A percentile compares a stretch with the other conserved stretches of the same genome.
phyloP scores from a whole-genome alignment of 2,329 filamentous ascomycete genomes.

The Calonectria pauciramosa region DNA sequence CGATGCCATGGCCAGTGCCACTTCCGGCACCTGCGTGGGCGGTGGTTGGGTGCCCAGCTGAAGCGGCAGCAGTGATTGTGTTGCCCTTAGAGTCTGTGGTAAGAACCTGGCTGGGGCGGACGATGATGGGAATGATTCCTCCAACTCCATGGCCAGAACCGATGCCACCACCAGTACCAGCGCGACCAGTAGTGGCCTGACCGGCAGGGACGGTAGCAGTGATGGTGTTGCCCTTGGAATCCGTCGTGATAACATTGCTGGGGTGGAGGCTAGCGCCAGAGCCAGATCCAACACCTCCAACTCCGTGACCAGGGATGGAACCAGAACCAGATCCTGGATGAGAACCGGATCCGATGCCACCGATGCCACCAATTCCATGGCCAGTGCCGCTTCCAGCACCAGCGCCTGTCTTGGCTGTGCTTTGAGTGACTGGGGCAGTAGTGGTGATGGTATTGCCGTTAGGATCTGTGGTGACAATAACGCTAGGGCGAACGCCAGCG shows the following conservation, averaged over 20 bases:
- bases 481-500: neutral
- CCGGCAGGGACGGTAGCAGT: neutral
- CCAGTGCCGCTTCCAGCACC: neutral
- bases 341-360: neutral
- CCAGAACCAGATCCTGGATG: neutral
- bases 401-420: neutral
- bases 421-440: neutral
- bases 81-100: neutral
- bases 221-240: neutral
- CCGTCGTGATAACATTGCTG: neutral
- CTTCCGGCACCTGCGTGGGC: neutral
- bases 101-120: neutral
- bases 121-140: neutral
- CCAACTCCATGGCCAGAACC: neutral
- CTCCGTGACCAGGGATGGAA: too few relatives aligned
- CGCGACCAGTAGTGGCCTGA: neutral
- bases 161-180: neutral
- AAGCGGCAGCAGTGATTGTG: neutral
- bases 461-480: neutral
- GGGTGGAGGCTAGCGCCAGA: neutral
- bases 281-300: neutral
- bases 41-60: neutral
- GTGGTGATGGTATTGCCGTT: neutral
- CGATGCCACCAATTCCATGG: neutral
- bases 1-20: neutral